Base-by-base conservation (phyloP, 148 eudicot species). In the Rhododendron williamsianum region DNA sequence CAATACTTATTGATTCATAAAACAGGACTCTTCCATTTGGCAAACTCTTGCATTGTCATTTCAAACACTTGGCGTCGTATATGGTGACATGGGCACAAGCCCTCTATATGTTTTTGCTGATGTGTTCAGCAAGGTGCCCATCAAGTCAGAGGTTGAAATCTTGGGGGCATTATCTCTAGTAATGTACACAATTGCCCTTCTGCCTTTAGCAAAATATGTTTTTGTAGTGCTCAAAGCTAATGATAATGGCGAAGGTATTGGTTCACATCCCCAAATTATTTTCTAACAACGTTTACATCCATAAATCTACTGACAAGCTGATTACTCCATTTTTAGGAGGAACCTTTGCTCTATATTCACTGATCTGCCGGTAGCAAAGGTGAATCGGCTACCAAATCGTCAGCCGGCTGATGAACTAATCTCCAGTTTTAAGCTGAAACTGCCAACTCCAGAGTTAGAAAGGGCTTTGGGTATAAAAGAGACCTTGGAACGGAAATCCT, bases 51-150 rank as follows among this genome's bases (percentile, higher is more conserved):
- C 94, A 13, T 81, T 97, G 88, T 95, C 98, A 85, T 97, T 97
- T 89, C 99, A 97, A 92, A 97, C 99, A 27, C 96, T 97, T 51
- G 99, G 99, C 71, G 99, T 97, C 27, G 99, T 97, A 13, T 97
- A 97, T 88, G 99, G 99, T 73, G 98, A 97, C 81, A 83, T 97
- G 98, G 99, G 99, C 60, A 97, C 98, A 12, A 97, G 99, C 88
- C 99, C 99, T 71, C 83, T 97, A 38, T 97, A 97, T 86, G 99
- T 95, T 76, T 95, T 97, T 84, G 85, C 93, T 33, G 96, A 93
- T 82, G 98, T 97, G 67, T 97, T 97, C 89, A 94, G 95, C 92
- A 97, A 97, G 88, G 98, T 97, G 83, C 87, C 91, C 58, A 93
- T 97, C 63, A 91, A 93, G 81, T 90, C 98, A 48, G 98, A 97